phyloP scores from a whole-genome alignment of 768 basidiomycete species.

The Naganishia vaughanmartiniae region DNA sequence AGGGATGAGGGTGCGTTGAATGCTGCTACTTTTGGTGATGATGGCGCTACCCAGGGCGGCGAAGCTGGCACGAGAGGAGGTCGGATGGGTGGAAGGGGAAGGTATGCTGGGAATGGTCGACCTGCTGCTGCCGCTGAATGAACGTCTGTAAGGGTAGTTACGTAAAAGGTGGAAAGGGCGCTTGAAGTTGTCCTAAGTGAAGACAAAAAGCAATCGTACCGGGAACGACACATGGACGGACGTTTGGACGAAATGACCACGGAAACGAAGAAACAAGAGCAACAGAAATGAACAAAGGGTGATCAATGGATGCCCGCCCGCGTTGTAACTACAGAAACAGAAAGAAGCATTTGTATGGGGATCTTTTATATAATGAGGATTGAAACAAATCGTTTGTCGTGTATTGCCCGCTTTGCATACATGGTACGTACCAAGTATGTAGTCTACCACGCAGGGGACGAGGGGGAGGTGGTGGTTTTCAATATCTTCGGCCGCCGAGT shows the following conservation, averaged over 20 bases:
- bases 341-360: background rate
- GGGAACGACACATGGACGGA: background rate
- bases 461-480: too few species aligned
- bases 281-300: background rate
- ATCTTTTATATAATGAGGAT: background rate
- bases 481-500: too few species aligned
- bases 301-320: background rate
- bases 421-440: too few species aligned
- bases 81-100: background rate
- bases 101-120: background rate
- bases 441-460: too few species aligned
- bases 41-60: background rate
- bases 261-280: background rate
- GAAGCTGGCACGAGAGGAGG: background rate
- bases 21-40: conserved; percentile 4
- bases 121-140: background rate
- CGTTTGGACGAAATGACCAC: background rate
- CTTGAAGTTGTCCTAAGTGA: background rate
- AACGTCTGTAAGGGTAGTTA: background rate
- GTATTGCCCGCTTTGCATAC: too few species aligned
- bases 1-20: conserved; percentile 16
- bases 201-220: background rate
- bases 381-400: too few species aligned
- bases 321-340: background rate
- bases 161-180: background rate